Evolutionary conservation across 2,329 filamentous ascomycete species (phyloP).

Genomic region (Coniochaeta hoffmannii): DNA sequence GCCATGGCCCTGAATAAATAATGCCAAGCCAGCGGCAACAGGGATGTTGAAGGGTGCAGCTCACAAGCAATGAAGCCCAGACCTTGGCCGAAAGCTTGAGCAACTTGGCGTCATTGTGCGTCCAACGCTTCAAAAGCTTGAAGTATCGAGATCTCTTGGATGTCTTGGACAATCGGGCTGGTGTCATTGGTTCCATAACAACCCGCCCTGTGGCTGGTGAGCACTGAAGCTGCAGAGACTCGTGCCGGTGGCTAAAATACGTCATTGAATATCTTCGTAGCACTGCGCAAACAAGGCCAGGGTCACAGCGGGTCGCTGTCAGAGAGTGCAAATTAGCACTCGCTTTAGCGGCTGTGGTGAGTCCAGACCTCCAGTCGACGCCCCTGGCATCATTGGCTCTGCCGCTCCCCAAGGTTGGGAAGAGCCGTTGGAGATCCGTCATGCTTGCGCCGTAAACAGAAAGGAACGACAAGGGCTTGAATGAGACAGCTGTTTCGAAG

Average conservation of each 20-base stretch:
- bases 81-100: constrained; percentile 1
- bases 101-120: background rate
- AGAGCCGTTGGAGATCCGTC: background rate
- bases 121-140: background rate
- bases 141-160: background rate
- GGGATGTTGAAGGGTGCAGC: background rate
- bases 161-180: background rate
- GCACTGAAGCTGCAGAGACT: too few species aligned
- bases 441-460: too few species aligned
- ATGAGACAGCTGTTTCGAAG: too few species aligned
- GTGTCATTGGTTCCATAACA: background rate
- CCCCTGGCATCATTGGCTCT: background rate
- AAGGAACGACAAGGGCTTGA: too few species aligned
- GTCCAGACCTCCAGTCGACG: background rate
- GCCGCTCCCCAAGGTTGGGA: background rate
- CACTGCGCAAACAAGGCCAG: background rate
- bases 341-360: background rate
- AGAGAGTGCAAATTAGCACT: background rate
- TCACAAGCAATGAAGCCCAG: background rate
- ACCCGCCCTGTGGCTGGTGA: background rate
- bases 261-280: background rate
- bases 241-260: background rate
- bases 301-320: background rate
- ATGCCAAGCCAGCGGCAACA: background rate
- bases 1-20: background rate